Conservation (phyloP, 169 alveolate genomes). For the Theileria parva region DNA sequence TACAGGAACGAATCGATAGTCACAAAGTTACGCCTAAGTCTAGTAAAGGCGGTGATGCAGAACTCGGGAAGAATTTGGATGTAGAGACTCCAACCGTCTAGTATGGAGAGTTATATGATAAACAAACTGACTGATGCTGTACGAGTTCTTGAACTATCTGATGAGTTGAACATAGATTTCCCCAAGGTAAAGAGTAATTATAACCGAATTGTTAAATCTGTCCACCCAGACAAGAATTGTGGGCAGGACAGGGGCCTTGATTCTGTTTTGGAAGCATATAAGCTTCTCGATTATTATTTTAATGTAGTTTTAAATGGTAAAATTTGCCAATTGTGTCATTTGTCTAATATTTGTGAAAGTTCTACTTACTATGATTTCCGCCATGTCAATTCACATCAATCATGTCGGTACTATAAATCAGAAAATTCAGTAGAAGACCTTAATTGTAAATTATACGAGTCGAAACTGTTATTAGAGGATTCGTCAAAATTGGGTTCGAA, state of each 20-base stretch:
- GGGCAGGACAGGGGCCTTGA: not conserved
- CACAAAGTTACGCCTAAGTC: not conserved
- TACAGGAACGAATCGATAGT: no score
- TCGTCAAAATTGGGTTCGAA: no score
- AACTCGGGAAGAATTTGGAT: not conserved
- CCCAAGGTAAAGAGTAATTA: constrained; percentile 1
- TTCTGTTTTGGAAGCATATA: constrained; percentile 20
- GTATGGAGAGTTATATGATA: not conserved
- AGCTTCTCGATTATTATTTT: constrained; percentile 6
- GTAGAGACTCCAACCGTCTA: constrained; percentile 7
- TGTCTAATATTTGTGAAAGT: no score
- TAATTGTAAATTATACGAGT: no score
- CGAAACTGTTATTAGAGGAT: no score
- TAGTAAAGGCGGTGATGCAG: not conserved
- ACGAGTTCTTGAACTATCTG: not conserved
- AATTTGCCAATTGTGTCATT: not conserved
- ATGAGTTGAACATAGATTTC: constrained; percentile 11
- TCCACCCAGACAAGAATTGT: constrained; percentile 15
- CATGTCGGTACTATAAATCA: no score
- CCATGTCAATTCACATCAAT: no score
- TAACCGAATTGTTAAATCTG: not conserved
- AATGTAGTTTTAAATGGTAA: not conserved
- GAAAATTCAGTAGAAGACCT: no score
- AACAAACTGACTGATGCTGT: not conserved
- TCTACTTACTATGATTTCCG: no score